Conservation (phyloP, 345 rosid genomes). For the Salix viminalis region DNA sequence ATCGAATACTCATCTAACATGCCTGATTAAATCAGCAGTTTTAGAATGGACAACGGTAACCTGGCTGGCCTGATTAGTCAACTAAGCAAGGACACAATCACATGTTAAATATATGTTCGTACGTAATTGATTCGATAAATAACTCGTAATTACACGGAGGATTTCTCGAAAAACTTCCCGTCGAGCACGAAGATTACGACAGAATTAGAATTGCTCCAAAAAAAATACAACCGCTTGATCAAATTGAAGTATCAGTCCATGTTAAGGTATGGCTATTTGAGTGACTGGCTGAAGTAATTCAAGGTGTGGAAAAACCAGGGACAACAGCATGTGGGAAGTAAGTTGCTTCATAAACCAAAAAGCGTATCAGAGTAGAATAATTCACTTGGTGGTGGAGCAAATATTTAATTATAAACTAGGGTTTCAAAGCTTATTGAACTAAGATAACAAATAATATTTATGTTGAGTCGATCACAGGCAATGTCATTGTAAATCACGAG, state of each 20-base stretch:
- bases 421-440: conserved; percentile 7
- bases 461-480: conserved; percentile 38
- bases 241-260: neutral
- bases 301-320: neutral
- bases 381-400: conserved; percentile 15
- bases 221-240: conserved; percentile 14
- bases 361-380: neutral
- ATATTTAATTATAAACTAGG: conserved; percentile 7
- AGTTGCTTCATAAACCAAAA: conserved; percentile 11
- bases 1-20: neutral
- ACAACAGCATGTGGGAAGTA: conserved; percentile 14
- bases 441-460: conserved; percentile 1
- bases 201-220: neutral
- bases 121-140: conserved; percentile 1
- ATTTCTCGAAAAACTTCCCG: conserved; percentile 19
- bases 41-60: conserved; percentile 4
- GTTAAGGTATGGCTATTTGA: conserved; percentile 15
- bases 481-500: conserved; percentile 59
- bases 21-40: neutral
- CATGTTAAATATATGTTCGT: neutral
- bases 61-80: conserved; percentile 25
- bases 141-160: neutral
- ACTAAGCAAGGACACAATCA: conserved; percentile 8
- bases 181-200: neutral
- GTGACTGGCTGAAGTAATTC: conserved; percentile 10